Conservation (phyloP, 2,329 filamentous ascomycete genomes). For the Penicillium sp. region DNA sequence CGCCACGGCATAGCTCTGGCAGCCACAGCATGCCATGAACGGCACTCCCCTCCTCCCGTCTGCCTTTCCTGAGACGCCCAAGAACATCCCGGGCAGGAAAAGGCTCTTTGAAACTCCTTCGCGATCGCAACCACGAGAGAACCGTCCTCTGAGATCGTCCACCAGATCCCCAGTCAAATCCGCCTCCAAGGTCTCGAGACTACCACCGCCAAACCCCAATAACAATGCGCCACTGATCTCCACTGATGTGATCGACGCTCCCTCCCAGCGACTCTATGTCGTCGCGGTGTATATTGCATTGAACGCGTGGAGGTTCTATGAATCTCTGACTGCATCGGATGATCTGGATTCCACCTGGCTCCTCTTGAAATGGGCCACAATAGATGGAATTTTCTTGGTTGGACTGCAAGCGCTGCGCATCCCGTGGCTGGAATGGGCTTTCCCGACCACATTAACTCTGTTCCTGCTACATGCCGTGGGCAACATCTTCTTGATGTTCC, state of each 20-base stretch:
- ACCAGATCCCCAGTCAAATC: conserved; percentile 26
- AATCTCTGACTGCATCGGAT: conserved; percentile 78
- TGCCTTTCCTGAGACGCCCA: conserved; percentile 77
- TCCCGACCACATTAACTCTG: conserved; percentile 68
- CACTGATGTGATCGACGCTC: conserved; percentile 78
- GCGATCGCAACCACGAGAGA: conserved; percentile 26
- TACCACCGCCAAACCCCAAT: conserved; percentile 21
- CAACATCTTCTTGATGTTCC: conserved; percentile 91
- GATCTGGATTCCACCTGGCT: conserved; percentile 85
- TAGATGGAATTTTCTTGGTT: conserved; percentile 86
- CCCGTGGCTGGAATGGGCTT: conserved; percentile 93
- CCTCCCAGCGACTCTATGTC: conserved; percentile 86
- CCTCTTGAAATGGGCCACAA: conserved; percentile 88
- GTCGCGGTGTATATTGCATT: conserved; percentile 75
- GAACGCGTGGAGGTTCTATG: conserved; percentile 81
- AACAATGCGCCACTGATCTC: conserved; percentile 69
- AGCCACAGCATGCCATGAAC: conserved; percentile 70
- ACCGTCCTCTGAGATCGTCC: conserved; percentile 16
- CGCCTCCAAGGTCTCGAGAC: conserved; percentile 19
- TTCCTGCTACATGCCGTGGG: conserved; percentile 71
- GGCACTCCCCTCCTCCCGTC: conserved; percentile 79
- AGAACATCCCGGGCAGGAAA: conserved; percentile 44
- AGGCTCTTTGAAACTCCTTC: conserved; percentile 32
- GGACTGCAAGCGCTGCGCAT: conserved; percentile 84
- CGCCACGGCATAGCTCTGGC: conserved; percentile 15